Percentiles rank a stretch among this genome's conserved stretches.
phyloP scores from a whole-genome alignment of 2,329 filamentous ascomycete species.

The Volutella citrinella region DNA sequence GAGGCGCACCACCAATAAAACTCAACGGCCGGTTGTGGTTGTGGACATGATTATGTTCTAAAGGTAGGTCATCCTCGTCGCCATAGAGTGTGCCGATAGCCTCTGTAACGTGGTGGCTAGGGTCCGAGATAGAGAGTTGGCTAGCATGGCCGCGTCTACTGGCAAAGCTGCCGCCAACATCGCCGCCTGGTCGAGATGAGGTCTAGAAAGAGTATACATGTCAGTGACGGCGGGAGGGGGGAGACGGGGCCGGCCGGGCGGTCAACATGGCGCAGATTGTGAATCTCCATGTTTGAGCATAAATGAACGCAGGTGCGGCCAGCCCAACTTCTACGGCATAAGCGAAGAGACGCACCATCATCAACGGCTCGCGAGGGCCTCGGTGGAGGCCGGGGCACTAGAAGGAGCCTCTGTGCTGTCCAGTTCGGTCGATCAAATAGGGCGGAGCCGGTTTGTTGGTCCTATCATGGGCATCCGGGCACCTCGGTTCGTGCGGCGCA shows the following conservation, averaged over 20 bases:
- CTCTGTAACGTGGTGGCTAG: slow-evolving; percentile 91
- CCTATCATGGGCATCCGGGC: slow-evolving; percentile 28
- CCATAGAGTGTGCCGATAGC: slow-evolving; percentile 90
- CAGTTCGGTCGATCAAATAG: slow-evolving; percentile 23
- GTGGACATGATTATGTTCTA: too few species aligned
- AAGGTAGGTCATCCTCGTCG: slow-evolving; percentile 65
- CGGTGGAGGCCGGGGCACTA: slow-evolving; percentile 34
- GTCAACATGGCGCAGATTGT: too few species aligned
- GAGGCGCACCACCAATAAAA: slow-evolving; percentile 60
- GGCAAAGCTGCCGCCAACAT: slow-evolving; percentile 55
- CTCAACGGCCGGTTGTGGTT: slow-evolving; percentile 65
- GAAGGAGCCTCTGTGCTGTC: slow-evolving; percentile 25
- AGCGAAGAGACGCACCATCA: slow-evolving; percentile 45
- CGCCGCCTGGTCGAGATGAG: slow-evolving; percentile 54
- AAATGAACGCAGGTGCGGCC: background rate
- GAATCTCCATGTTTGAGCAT: too few species aligned
- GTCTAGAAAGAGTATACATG: slow-evolving; percentile 39
- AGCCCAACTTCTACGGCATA: background rate
- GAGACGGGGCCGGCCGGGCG: too few species aligned
- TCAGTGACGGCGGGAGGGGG: slow-evolving; percentile 21
- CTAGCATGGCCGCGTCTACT: slow-evolving; percentile 56
- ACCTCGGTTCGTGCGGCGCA: slow-evolving; percentile 24
- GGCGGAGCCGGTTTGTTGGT: slow-evolving; percentile 17
- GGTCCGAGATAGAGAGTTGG: slow-evolving; percentile 73
- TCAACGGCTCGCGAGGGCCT: slow-evolving; percentile 39